Evolutionary conservation across 2,329 filamentous ascomycete genomes (phyloP), one percentile per base, ranked within the genome.

Genomic region (Cladosporium sp.): DNA sequence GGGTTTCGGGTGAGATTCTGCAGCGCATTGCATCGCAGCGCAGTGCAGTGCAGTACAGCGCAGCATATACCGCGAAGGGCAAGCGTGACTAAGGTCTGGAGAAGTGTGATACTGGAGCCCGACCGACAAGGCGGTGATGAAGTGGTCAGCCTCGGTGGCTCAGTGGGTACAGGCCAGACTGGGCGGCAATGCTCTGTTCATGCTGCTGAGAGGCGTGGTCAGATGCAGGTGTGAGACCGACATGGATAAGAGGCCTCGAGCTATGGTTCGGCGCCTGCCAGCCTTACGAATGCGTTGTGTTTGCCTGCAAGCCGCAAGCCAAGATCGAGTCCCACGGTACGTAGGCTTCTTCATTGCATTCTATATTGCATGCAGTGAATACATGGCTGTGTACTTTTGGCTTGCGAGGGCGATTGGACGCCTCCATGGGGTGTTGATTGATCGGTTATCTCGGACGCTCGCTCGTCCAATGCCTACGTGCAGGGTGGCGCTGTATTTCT

Each of bases 221-320:
- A 48, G 45, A 48, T 25, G 45, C 15, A 13, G 36, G 36, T 33
- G 45, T 48, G 36, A 48, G 45, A 48, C 45, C 29, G 36, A 36
- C 27, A 48, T 33, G 25, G 15, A 33, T 48, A 48, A 9, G 8
- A n/a, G 45, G 16, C 33, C 29, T 32, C 11, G 18, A 7, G 25
- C 27, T 48, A 48, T 48, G 27, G 45, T 48, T 48, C 45, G 45
- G 45, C 45, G 45, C 33, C 15, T n/a, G 45, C 35, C 36, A 48
- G 45, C 36, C 45, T 35, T 48, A 40, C 36, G 29, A 32, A 4
- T 38, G 36, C 19, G 36, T 38, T 16, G 11, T 38, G 33, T 47
- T 16, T 36, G 22, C 32, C 15, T 32, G 43, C 43, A 39, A 15
- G 43, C 35, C 9, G 43, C 13, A 39, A 32, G 35, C 25, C 43